Conservation (phyloP, 352 stramenopile genomes). For the Globisporangium lucens region DNA sequence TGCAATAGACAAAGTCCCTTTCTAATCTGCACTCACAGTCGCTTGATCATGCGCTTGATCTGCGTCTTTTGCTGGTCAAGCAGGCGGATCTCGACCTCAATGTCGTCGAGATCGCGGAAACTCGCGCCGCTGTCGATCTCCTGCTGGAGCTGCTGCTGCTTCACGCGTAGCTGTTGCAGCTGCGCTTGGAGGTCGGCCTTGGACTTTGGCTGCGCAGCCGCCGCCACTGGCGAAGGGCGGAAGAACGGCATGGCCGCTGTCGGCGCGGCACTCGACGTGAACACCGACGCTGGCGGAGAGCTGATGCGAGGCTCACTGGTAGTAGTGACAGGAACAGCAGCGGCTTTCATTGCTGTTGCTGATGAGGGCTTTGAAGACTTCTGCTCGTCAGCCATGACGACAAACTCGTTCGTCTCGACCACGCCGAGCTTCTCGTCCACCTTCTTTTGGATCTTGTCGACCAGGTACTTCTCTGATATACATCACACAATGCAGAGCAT, state of each 20-base stretch:
- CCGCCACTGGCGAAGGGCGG: slow-evolving; percentile 11
- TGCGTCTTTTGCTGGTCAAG: slow-evolving; percentile 56
- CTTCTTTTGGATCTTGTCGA: slow-evolving; percentile 54
- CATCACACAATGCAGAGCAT: background rate
- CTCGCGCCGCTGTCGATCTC: slow-evolving; percentile 16
- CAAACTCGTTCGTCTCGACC: slow-evolving; percentile 45
- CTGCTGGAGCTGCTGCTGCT: slow-evolving; percentile 31
- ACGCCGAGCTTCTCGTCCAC: slow-evolving; percentile 50
- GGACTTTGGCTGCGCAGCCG: slow-evolving; percentile 20
- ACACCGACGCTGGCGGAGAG: slow-evolving; percentile 19
- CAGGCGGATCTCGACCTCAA: slow-evolving; percentile 48
- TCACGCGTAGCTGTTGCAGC: slow-evolving; percentile 30
- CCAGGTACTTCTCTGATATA: slow-evolving; percentile 40
- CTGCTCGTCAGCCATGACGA: slow-evolving; percentile 23
- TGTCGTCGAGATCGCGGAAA: slow-evolving; percentile 26
- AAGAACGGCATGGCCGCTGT: slow-evolving; percentile 37
- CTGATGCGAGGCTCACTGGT: background rate
- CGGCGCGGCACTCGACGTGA: slow-evolving; percentile 16
- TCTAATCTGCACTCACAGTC: slow-evolving; percentile 22
- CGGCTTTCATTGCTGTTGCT: background rate
- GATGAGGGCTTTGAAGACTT: background rate
- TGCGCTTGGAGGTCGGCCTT: slow-evolving; percentile 45
- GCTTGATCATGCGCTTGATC: slow-evolving; percentile 46
- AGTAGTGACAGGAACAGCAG: background rate
- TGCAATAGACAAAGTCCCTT: too few relatives aligned